Evolutionary conservation across 2,329 filamentous ascomycete species (phyloP).

Genomic region (Cercospora citrullina): DNA sequence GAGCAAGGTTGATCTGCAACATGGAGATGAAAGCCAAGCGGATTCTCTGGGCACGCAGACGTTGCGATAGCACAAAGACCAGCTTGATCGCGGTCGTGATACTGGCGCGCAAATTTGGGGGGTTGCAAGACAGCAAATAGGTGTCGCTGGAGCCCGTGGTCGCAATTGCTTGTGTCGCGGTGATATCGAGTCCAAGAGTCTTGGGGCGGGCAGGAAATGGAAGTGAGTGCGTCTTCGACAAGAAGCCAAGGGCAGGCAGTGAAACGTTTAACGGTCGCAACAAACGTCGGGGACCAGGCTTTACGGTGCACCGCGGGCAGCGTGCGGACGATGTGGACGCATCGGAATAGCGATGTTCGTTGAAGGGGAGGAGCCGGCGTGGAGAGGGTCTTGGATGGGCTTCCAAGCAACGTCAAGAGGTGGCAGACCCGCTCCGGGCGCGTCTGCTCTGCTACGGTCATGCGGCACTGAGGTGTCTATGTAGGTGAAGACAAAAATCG

Average conservation of each 20-base stretch:
- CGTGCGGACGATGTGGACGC: constrained; percentile 12
- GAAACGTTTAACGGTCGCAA: constrained; percentile 22
- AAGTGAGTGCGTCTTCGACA: constrained; percentile 16
- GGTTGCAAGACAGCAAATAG: not conserved
- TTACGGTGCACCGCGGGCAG: not conserved
- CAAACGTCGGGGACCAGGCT: constrained; percentile 13
- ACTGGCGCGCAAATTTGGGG: constrained; percentile 5
- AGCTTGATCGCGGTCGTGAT: constrained; percentile 11
- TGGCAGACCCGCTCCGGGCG: constrained; percentile 8
- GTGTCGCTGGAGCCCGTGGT: not conserved
- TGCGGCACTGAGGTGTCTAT: constrained; percentile 14
- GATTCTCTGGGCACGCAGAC: constrained; percentile 17
- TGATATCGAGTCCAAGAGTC: constrained; percentile 14
- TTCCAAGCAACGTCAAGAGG: constrained; percentile 13
- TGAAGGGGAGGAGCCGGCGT: not conserved
- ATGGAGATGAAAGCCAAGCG: constrained; percentile 12
- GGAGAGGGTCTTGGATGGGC: not conserved
- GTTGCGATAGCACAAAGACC: constrained; percentile 2
- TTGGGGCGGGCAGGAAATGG: constrained; percentile 17
- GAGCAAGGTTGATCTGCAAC: constrained; percentile 13
- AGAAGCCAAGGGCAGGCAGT: constrained; percentile 24
- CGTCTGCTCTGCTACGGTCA: constrained; percentile 18
- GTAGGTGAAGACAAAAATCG: constrained; percentile 19
- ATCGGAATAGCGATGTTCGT: constrained; percentile 2
- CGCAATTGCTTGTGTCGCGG: not conserved